Evolutionary conservation across 768 basidiomycete species (phyloP), one percentile per base, ranked within the genome.

Genomic region (Sutorius australiensis): DNA sequence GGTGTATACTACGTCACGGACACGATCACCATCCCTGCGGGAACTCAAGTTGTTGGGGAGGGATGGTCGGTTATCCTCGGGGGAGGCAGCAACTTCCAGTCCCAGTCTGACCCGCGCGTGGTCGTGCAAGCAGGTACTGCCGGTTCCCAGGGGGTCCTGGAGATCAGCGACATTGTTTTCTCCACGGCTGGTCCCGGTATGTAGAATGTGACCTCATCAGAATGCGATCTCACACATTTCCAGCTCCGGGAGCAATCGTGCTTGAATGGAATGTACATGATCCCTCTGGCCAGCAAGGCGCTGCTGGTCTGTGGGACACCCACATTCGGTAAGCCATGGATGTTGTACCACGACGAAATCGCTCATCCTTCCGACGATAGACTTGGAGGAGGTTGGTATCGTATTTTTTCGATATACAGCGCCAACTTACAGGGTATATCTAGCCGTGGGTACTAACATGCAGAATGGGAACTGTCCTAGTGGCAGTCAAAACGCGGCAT

Each of bases 151-250:
- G 86, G 83, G 9, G 54, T 78, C 3, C 56, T 81, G 12, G 86
- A 87, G 60, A 85, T 88, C 45, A 77, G 77, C 5, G 86, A 86
- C 51, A 80, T 88, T 6, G 48, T 87, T 14, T 81, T 87, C 60
- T 72, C 77, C 17, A 83, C 82, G 0, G 68, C 76, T 30, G 84
- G 83, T 9, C 77, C 81, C 27, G 61, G 67, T 67, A 39, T 51
- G 59, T 36, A 24, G 27, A 6, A 12, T 28, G 13, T 11, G n/a
- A 3, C 14, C 16, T 47, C 6, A 21, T 42, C 16, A 19, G 3
- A 3, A 1, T 4, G 14, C 27, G 5, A 42, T 21, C 37, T 53
- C 21, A 52, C 36, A 11, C 5, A 7, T 21, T 51, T 48, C 32
- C 24, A 69, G 67, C 77, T 36, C 64, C 77, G 3, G 77, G 77